Conservation (phyloP, 306 rosid species). For the Cucurbita pepo region DNA sequence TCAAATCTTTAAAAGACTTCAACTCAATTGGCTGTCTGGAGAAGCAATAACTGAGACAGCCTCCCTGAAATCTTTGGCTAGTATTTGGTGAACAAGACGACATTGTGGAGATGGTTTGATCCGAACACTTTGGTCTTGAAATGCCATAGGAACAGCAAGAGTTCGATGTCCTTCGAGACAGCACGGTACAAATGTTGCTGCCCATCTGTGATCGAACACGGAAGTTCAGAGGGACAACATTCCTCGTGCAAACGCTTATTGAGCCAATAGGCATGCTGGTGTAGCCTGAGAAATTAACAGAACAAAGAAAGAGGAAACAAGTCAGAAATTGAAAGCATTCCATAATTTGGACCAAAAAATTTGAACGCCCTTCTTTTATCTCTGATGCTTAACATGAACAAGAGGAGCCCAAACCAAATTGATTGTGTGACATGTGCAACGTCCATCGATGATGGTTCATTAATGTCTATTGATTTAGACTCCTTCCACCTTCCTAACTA, state of each 20-base stretch:
- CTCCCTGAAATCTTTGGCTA: constrained; percentile 33
- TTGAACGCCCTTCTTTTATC: no score
- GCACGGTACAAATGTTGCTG: constrained; percentile 38
- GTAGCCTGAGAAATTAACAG: constrained; percentile 39
- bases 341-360: neutral
- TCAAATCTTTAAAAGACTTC: constrained; percentile 11
- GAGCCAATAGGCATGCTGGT: constrained; percentile 36
- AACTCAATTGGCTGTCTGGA: constrained; percentile 26
- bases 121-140: constrained; percentile 22
- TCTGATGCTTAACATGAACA: neutral
- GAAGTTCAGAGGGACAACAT: constrained; percentile 29
- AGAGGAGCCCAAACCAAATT: neutral
- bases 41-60: constrained; percentile 37
- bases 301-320: constrained; percentile 2
- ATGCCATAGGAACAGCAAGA: constrained; percentile 25
- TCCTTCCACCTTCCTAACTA: no score
- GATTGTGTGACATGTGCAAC: no score
- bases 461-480: no score
- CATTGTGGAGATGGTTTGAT: constrained; percentile 25
- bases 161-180: constrained; percentile 27
- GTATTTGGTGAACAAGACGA: constrained; percentile 17
- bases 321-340: neutral
- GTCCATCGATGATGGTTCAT: no score
- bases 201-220: constrained; percentile 35
- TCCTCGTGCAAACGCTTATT: constrained; percentile 26